A percentile compares a stretch with the other conserved stretches of the same genome.
phyloP scores from a whole-genome alignment of 2,329 filamentous ascomycete genomes.

The Dothistroma septosporum region DNA sequence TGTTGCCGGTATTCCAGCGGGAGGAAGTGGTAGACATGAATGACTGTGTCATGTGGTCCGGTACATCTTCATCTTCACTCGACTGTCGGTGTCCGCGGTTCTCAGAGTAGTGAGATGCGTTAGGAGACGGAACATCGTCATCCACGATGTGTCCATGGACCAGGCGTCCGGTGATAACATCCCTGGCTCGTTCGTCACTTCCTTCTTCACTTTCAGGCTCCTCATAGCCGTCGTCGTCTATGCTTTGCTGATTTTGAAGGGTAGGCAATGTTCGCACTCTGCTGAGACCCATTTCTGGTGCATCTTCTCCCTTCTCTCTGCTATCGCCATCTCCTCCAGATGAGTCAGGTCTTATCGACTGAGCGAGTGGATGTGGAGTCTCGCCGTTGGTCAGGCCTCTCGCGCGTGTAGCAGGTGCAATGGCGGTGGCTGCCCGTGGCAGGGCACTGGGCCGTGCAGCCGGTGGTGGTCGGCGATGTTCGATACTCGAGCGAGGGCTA shows the following conservation, averaged over 20 bases:
- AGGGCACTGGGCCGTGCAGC: conserved; percentile 6
- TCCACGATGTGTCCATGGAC: conserved; percentile 94
- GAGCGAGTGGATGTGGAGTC: conserved; percentile 31
- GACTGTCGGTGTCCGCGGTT: conserved; percentile 40
- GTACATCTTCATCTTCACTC: conserved; percentile 52
- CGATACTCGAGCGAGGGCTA: conserved; percentile 15
- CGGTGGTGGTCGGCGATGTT: conserved; percentile 6
- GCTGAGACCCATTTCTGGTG: conserved; percentile 11
- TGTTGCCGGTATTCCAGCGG: conserved; percentile 43
- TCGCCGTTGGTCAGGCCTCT: conserved; percentile 27
- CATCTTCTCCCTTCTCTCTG: neutral
- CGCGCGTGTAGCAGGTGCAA: conserved; percentile 16
- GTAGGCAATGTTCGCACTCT: conserved; percentile 28
- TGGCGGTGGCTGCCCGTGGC: conserved; percentile 21
- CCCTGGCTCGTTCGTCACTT: conserved; percentile 60
- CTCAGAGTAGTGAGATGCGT: conserved; percentile 59
- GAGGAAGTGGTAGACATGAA: conserved; percentile 77
- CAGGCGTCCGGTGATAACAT: conserved; percentile 86
- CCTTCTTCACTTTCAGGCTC: conserved; percentile 34
- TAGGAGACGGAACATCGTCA: conserved; percentile 72
- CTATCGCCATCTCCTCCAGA: conserved; percentile 13
- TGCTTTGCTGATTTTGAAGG: conserved; percentile 19
- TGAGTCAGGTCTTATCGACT: conserved; percentile 32
- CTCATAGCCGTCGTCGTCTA: conserved; percentile 34
- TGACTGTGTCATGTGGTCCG: conserved; percentile 81